Base-by-base conservation (phyloP, 2,329 filamentous ascomycete genomes). In the Talaromyces sp. region DNA sequence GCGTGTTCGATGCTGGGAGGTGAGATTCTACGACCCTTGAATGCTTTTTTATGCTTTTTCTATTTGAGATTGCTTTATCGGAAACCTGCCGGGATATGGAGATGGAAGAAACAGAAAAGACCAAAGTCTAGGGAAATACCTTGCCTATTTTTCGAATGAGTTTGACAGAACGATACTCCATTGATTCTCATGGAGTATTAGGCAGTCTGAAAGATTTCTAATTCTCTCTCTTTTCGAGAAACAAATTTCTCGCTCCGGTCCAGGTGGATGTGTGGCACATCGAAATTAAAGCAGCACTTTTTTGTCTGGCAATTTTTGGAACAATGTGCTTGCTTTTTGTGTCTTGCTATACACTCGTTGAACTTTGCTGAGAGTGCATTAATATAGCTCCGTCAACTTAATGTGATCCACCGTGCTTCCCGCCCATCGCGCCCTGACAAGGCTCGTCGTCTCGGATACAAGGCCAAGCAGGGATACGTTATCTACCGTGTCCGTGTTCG, bases 381-480 rank as follows among this genome's bases (percentile, higher is more conserved):
- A 94, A 93, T 92, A 93, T 94, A 97, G 93, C 91, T 96, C 81
- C 92, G 93, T 84, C 93, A 97, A 86, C 84, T 97, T 83, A 96
- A 97, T 84, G 92, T 97, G 81, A 94, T 97, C 84, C 94, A 99
- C 88, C 93, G 94, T 79, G 94, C 94, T 77, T 95, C 91, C 75
- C 92, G 93, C 75, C 94, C 94, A 72, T 96, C 92, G 74, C 94
- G 94, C 80, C 94, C 94, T 76, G 95, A 99, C 85, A 99, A 99
- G 90, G 94, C 95, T 77, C 94, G 94, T 82, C 94, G 95, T 81
- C 90, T 99, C 72, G 94, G 94, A 75, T 99, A 99, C 91, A 99
- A 99, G 90, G 94, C 95, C 85, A 99, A 99, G 91, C 94, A 99
- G 85, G 94, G 94, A 81, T 99, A 97, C 85, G 94, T 99, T 78